Base-by-base conservation (phyloP, 2,329 filamentous ascomycete genomes). In the Lasiodiplodia sp. region DNA sequence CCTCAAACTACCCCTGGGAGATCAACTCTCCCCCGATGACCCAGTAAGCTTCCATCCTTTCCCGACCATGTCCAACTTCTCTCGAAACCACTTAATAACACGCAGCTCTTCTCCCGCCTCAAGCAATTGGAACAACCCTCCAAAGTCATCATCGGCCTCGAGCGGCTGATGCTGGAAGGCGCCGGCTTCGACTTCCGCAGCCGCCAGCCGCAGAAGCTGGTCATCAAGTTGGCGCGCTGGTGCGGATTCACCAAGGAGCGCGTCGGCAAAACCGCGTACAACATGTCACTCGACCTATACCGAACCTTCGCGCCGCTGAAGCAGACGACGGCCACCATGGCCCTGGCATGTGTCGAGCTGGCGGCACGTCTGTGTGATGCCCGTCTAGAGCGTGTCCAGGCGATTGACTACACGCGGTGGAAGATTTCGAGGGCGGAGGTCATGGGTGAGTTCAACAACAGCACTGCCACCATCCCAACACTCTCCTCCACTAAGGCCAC, bases 141-240 rank as follows among this genome's bases (percentile, higher is more conserved):
- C 16, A 92, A 93, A 72, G 88, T 91, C 69, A 91, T 97, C 71
- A 94, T 97, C 71, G 93, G 93, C 1, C 87, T 98, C 3, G 96
- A 99, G 81, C 88, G 96, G 5, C 87, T 97, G 68, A 96, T 98
- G 80, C 89, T 99, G 64, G 96, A 99, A 81, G 91, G 93, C 2
- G 91, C 94, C 37, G 91, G 92, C 71, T 99, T 99, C 79, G 95
- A 99, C 79, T 98, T 98, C 77, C 89, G 94, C 44, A 94, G 90
- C 69, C 90, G 94, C 47, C 92, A 97, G 75, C 94, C 95, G 0
- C 93, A 97, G 73, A 92, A 94, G 71, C 85, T 93, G 25, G 84
- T 98, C 52, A 86, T 93, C 72, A 98, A 98, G 81, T 85, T 97
- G 31, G 85, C 89, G 63, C 88, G 90, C 75, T 82, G 82, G 56